Conservation (phyloP, 1,139 yeast species). For the Spencermartinsiella ligniputridi region DNA sequence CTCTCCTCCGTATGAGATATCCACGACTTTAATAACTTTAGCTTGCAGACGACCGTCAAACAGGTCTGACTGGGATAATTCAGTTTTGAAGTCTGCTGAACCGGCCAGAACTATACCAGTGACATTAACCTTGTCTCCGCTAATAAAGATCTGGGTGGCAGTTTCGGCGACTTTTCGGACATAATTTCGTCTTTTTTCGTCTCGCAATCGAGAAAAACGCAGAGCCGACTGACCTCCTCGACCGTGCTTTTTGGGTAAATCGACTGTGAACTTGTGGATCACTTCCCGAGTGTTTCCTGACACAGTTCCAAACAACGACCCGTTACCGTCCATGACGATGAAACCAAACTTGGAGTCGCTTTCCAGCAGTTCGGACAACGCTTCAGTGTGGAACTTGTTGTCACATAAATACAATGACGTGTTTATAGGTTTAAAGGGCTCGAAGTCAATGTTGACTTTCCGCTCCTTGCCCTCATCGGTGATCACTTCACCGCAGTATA, state of each 20-base stretch:
- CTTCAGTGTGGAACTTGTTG: slow-evolving; percentile 97
- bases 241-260: slow-evolving; percentile 98
- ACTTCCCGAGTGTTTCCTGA: slow-evolving; percentile 97
- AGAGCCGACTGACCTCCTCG: slow-evolving; percentile 99
- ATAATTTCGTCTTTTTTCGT: slow-evolving; percentile 97
- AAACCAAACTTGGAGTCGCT: slow-evolving; percentile 95
- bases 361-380: slow-evolving; percentile 86
- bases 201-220: slow-evolving; percentile 98
- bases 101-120: slow-evolving; percentile 95
- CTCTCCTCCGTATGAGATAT: slow-evolving; percentile 97
- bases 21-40: slow-evolving; percentile 87
- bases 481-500: slow-evolving; percentile 96
- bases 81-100: slow-evolving; percentile 97
- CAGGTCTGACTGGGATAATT: slow-evolving; percentile 85
- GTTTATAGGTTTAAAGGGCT: slow-evolving; percentile 97
- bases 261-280: slow-evolving; percentile 93
- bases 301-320: slow-evolving; percentile 92
- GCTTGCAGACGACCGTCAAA: slow-evolving; percentile 85
- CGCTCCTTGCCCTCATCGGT: slow-evolving; percentile 97
- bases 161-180: slow-evolving; percentile 97
- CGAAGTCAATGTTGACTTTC: slow-evolving; percentile 90
- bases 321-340: slow-evolving; percentile 99
- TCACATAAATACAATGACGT: slow-evolving; percentile 94
- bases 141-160: slow-evolving; percentile 94
- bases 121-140: slow-evolving; percentile 87